phyloP scores from a whole-genome alignment of 345 rosid species.

The Boechera retrofracta region DNA sequence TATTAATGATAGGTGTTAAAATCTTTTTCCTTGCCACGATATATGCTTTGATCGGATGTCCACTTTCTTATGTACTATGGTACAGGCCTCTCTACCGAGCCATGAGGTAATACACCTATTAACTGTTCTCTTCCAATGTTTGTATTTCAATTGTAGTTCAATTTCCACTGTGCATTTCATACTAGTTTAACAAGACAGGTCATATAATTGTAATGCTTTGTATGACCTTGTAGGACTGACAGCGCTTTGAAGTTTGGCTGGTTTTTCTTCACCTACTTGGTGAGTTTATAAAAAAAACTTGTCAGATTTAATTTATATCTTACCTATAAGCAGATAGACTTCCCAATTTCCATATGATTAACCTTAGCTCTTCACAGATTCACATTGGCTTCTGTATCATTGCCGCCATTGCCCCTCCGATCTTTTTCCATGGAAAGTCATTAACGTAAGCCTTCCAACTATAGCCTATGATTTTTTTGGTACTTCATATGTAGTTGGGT shows the following conservation, averaged over 20 bases:
- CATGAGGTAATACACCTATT: constrained; percentile 62
- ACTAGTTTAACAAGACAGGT: background rate
- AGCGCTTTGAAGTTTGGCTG: constrained; percentile 93
- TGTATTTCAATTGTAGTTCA: background rate
- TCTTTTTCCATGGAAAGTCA: constrained; percentile 94
- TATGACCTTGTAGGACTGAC: constrained; percentile 79
- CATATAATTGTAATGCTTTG: constrained; percentile 4
- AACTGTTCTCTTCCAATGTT: background rate
- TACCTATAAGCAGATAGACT: background rate
- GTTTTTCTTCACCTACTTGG: constrained; percentile 98
- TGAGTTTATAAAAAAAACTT: constrained; percentile 46
- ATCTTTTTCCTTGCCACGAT: constrained; percentile 90
- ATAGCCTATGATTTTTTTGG: background rate
- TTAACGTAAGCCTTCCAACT: constrained; percentile 74
- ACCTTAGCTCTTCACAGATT: constrained; percentile 55
- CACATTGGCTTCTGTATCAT: constrained; percentile 92
- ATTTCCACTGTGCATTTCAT: background rate
- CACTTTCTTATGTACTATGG: constrained; percentile 92
- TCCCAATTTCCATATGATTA: constrained; percentile 16
- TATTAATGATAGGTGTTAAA: constrained; percentile 68
- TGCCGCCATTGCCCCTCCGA: constrained; percentile 99
- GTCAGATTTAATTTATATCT: background rate
- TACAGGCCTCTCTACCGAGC: constrained; percentile 98
- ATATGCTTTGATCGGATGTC: constrained; percentile 83
- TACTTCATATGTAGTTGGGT: constrained; percentile 18